These are phyloP conservation scores for Waitea zeae DNA, from an alignment of 1,284 basidiomycete species.

Conservation along the genomic window DNA sequence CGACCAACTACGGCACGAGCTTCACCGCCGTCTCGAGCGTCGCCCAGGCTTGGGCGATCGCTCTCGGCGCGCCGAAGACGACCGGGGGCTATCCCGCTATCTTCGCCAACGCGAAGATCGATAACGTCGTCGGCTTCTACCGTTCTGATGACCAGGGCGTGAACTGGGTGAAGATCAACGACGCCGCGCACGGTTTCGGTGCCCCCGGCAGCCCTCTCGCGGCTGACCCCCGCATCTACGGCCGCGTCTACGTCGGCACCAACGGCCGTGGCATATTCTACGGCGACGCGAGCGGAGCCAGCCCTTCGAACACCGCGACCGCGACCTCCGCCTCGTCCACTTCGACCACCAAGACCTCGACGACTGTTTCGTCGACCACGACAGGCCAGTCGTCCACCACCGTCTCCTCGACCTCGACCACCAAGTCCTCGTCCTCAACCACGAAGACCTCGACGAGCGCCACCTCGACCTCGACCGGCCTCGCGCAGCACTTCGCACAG, in stretches of 20 bases:
- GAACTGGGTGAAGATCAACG: conserved; percentile 47
- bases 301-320: conserved; percentile 19
- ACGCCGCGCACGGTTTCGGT: conserved; percentile 42
- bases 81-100: conserved; percentile 35
- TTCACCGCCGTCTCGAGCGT: conserved; percentile 32
- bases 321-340: conserved; percentile 5
- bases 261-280: conserved; percentile 51
- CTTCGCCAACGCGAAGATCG: conserved; percentile 36
- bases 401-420: conserved; percentile 6
- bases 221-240: conserved; percentile 35
- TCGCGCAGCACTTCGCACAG: conserved; percentile 21
- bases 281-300: conserved; percentile 25
- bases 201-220: conserved; percentile 27
- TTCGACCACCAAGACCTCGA: conserved; percentile 3
- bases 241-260: conserved; percentile 45
- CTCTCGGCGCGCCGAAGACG: conserved; percentile 33
- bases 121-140: conserved; percentile 33
- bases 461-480: conserved; percentile 4
- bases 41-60: conserved; percentile 36
- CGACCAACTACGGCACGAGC: conserved; percentile 28
- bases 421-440: conserved; percentile 3
- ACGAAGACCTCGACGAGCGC: neutral
- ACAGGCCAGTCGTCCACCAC: conserved; percentile 17
- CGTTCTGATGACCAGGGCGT: conserved; percentile 38
- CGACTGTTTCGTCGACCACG: conserved; percentile 13